Base-by-base conservation (phyloP, 2,329 filamentous ascomycete species). In the Tolypocladium paradoxum region DNA sequence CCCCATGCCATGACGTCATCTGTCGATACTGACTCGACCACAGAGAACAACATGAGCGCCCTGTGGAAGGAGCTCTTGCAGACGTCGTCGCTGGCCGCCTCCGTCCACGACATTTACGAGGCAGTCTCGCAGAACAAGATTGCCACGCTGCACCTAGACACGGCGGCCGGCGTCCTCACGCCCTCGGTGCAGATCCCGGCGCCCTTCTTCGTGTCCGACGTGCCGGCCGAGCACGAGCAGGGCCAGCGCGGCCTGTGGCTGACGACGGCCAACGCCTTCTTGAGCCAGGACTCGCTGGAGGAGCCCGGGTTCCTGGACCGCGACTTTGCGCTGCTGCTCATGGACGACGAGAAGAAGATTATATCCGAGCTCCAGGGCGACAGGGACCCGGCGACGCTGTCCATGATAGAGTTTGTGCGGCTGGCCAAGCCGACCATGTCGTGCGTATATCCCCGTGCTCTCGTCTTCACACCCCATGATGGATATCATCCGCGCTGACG, bases 41-140 rank as follows among this genome's bases (percentile, higher is more conserved):
- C 52, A 80, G 77, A 69, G 54, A 77, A 76, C n/a, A 80, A 78
- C 38, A 83, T 88, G 74, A 82, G 75, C 54, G 70, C 73, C 22
- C 70, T 90, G 11, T 91, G 87, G 87, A 81, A 76, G 51, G 81
- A 86, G 56, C 86, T 90, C 24, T 67, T 89, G 9, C 76, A 82
- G 24, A 79, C 76, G 24, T 96, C 89, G 0, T 89, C 88, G 0
- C 75, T 96, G 36, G 91, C 91, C 34, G 84, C 82, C 53, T 92
- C 86, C 2, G 88, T 95, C 63, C 86, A 85, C 58, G 88, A 89
- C 57, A 78, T 96, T 46, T 95, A 89, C 66, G 82, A 85, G 48
- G 84, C 87, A 48, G 86, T 96, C 33, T 90, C 88, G 8, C 82
- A 83, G 53, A 92, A 91, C 62, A 89, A 84, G 65, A 95, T 96